Evolutionary conservation across 495 filamentous ascomycete genomes (phyloP).

Genomic region (Penicillium salamii): DNA sequence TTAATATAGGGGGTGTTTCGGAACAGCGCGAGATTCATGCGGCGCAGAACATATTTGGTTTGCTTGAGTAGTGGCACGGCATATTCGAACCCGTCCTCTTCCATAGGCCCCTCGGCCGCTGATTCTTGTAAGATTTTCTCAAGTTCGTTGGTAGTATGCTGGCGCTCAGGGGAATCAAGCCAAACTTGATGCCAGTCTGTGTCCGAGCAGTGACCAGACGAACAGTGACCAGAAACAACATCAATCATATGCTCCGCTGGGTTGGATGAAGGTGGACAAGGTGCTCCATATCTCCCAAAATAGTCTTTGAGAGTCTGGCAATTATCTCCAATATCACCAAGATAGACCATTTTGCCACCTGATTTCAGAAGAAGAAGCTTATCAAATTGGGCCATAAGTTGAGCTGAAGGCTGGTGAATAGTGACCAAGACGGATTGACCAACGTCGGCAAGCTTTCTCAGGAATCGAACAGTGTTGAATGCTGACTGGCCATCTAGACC

Average conservation of each 20-base stretch:
- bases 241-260: slow-evolving; percentile 92
- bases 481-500: slow-evolving; percentile 61
- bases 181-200: slow-evolving; percentile 64
- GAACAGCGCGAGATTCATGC: slow-evolving; percentile 56
- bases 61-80: slow-evolving; percentile 55
- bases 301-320: slow-evolving; percentile 57
- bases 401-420: slow-evolving; percentile 70
- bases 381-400: slow-evolving; percentile 71
- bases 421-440: slow-evolving; percentile 69
- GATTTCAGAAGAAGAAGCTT: slow-evolving; percentile 60
- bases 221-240: slow-evolving; percentile 49
- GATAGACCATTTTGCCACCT: slow-evolving; percentile 68
- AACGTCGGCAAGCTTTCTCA: slow-evolving; percentile 58
- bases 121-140: no score
- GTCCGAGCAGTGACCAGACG: slow-evolving; percentile 22
- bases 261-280: slow-evolving; percentile 66
- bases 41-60: slow-evolving; percentile 50
- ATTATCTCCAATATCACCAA: slow-evolving; percentile 57
- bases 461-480: slow-evolving; percentile 59
- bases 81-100: no score
- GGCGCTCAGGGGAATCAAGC: slow-evolving; percentile 50
- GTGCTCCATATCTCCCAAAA: slow-evolving; percentile 69
- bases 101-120: no score
- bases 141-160: no score
- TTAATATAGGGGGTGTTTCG: slow-evolving; percentile 60